Evolutionary conservation across 306 rosid species (phyloP).

Genomic region (Sphenostylis stenocarpa): DNA sequence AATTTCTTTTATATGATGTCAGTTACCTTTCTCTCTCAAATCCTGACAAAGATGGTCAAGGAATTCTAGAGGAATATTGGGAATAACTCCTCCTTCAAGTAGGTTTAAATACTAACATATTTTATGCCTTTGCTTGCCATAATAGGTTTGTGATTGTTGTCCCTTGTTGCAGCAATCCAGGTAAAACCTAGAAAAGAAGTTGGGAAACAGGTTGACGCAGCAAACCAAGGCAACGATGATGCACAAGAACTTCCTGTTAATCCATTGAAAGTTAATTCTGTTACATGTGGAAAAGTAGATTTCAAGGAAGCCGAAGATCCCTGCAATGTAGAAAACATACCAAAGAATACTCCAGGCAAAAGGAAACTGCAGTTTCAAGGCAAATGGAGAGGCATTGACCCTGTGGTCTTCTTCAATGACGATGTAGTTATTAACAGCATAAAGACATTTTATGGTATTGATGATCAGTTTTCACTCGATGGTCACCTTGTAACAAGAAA

Average conservation of each 20-base stretch:
- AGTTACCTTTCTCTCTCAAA: conserved; percentile 14
- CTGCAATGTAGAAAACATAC: conserved; percentile 38
- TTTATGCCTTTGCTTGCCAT: background rate
- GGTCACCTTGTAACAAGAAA: conserved; percentile 85
- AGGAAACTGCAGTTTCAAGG: conserved; percentile 76
- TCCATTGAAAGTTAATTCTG: conserved; percentile 36
- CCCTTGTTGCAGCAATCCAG: conserved; percentile 44
- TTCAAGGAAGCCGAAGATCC: conserved; percentile 46
- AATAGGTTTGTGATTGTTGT: conserved; percentile 18
- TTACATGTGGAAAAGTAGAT: conserved; percentile 39
- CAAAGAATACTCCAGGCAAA: conserved; percentile 54
- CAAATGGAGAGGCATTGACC: conserved; percentile 92
- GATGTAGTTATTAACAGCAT: conserved; percentile 64
- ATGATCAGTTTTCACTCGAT: conserved; percentile 62
- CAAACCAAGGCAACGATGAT: conserved; percentile 43
- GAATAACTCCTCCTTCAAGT: conserved; percentile 1
- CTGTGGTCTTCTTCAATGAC: conserved; percentile 84
- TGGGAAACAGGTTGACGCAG: conserved; percentile 29
- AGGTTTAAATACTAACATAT: background rate
- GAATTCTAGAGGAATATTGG: conserved; percentile 10
- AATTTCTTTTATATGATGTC: conserved; percentile 24
- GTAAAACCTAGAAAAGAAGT: conserved; percentile 47
- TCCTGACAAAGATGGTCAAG: background rate
- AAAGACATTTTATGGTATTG: conserved; percentile 76
- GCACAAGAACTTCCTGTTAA: conserved; percentile 39